Percentiles rank a stretch among this genome's conserved stretches.
These are phyloP conservation scores for Glebionis coronaria DNA, from an alignment of 129 eudicot genomes.

Conservation along the genomic window DNA sequence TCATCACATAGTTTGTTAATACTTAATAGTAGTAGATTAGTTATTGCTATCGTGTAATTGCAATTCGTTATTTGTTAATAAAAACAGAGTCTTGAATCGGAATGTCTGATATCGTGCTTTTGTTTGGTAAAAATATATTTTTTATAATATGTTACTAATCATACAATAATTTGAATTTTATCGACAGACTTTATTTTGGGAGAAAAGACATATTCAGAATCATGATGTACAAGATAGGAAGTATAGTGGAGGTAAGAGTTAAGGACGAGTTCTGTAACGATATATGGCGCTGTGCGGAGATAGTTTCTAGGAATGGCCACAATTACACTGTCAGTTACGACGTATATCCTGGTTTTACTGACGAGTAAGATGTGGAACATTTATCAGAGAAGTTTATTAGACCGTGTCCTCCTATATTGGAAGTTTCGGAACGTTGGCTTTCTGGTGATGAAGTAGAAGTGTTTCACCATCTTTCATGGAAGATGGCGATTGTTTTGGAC, in stretches of 20 bases:
- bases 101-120: not conserved
- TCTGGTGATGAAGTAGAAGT: slow-evolving; percentile 78
- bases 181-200: slow-evolving; percentile 15
- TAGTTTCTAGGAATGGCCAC: slow-evolving; percentile 43
- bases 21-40: no score
- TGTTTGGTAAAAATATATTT: slow-evolving; percentile 6
- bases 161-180: not conserved
- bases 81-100: no score
- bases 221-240: slow-evolving; percentile 66
- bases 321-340: slow-evolving; percentile 54
- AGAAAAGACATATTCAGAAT: no score
- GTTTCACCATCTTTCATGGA: slow-evolving; percentile 63
- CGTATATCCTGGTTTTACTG: slow-evolving; percentile 37
- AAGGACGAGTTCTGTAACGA: slow-evolving; percentile 41
- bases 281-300: slow-evolving; percentile 68
- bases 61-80: no score
- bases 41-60: no score
- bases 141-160: not conserved
- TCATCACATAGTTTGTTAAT: no score
- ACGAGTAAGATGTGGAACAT: slow-evolving; percentile 31
- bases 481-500: slow-evolving; percentile 50
- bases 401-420: slow-evolving; percentile 56
- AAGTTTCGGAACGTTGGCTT: slow-evolving; percentile 37
- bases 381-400: slow-evolving; percentile 49
- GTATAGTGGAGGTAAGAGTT: slow-evolving; percentile 64